Percentiles rank a stretch among this genome's conserved stretches.
phyloP scores from a whole-genome alignment of 225 moss, liverwort and hornwort species.

The Marchantia polymorpha region DNA sequence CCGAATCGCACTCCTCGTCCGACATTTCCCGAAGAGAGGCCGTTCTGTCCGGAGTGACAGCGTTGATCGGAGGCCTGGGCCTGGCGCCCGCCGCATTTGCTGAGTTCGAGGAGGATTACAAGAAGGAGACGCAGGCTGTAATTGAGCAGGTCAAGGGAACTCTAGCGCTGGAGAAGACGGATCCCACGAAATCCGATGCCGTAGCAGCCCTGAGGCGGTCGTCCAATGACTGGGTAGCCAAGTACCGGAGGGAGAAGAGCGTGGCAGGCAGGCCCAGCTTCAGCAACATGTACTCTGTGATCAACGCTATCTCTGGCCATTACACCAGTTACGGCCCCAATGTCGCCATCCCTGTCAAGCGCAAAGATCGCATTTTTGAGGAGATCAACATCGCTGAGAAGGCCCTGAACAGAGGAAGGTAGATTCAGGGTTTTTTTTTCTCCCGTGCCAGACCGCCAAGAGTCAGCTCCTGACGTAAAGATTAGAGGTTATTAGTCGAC shows the following conservation, averaged over 20 bases:
- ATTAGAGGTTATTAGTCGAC: slow-evolving; percentile 18
- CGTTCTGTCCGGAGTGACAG: slow-evolving; percentile 31
- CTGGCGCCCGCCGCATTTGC: slow-evolving; percentile 48
- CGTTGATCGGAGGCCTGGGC: slow-evolving; percentile 31
- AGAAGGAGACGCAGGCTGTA: slow-evolving; percentile 77
- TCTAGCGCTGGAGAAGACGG: slow-evolving; percentile 73
- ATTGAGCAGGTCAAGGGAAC: slow-evolving; percentile 85
- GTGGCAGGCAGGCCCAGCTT: slow-evolving; percentile 87
- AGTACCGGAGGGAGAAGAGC: slow-evolving; percentile 78
- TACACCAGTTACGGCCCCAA: slow-evolving; percentile 87
- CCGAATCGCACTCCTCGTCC: neutral
- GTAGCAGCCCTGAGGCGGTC: slow-evolving; percentile 72
- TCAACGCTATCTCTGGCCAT: slow-evolving; percentile 91
- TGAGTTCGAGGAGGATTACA: slow-evolving; percentile 82
- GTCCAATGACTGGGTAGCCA: slow-evolving; percentile 98
- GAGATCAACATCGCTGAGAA: slow-evolving; percentile 87
- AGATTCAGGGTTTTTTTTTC: neutral
- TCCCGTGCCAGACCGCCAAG: neutral
- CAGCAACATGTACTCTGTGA: slow-evolving; percentile 95
- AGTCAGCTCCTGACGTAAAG: slow-evolving; percentile 2
- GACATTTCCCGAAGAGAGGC: slow-evolving; percentile 38
- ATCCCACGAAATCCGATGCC: slow-evolving; percentile 73
- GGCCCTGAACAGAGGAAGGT: slow-evolving; percentile 78
- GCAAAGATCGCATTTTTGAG: slow-evolving; percentile 91
- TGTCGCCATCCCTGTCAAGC: slow-evolving; percentile 82